phyloP scores from a whole-genome alignment of 2,329 filamentous ascomycete genomes.

The Claviceps spartinae region DNA sequence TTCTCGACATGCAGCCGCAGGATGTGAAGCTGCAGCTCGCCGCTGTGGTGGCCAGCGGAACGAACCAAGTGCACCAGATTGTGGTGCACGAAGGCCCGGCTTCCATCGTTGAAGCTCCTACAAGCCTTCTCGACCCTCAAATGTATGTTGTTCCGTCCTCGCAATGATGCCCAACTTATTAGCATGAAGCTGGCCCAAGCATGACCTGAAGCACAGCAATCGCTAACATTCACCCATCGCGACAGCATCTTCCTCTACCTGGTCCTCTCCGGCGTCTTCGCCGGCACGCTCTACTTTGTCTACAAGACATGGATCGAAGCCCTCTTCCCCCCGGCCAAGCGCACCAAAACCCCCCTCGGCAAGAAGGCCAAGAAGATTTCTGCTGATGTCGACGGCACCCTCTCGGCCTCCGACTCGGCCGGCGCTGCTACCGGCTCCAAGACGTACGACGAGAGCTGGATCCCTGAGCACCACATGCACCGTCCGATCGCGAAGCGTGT shows the following conservation, averaged over 20 bases:
- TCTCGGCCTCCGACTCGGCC: constrained; percentile 57
- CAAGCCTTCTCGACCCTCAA: constrained; percentile 86
- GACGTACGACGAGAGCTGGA: constrained; percentile 86
- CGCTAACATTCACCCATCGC: background rate
- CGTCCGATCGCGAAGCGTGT: constrained; percentile 59
- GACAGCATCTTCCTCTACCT: constrained; percentile 91
- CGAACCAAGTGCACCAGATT: constrained; percentile 61
- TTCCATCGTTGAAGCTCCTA: constrained; percentile 77
- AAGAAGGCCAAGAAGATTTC: constrained; percentile 53
- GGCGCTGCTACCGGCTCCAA: constrained; percentile 56
- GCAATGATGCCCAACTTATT: too few relatives aligned
- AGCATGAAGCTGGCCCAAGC: too few relatives aligned
- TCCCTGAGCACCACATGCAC: constrained; percentile 78
- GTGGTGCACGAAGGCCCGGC: constrained; percentile 71
- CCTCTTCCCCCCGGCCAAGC: constrained; percentile 84
- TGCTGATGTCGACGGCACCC: constrained; percentile 44
- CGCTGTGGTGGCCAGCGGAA: constrained; percentile 55
- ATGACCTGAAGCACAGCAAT: background rate
- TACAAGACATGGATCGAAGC: constrained; percentile 97
- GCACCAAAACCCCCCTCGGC: constrained; percentile 36
- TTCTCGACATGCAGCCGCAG: constrained; percentile 84
- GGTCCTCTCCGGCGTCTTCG: constrained; percentile 68
- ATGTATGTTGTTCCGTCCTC: constrained; percentile 48
- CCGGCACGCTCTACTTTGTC: constrained; percentile 80
- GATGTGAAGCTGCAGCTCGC: constrained; percentile 68